Conservation (phyloP, 1,284 basidiomycete genomes). For the Spongispora temasekensis region DNA sequence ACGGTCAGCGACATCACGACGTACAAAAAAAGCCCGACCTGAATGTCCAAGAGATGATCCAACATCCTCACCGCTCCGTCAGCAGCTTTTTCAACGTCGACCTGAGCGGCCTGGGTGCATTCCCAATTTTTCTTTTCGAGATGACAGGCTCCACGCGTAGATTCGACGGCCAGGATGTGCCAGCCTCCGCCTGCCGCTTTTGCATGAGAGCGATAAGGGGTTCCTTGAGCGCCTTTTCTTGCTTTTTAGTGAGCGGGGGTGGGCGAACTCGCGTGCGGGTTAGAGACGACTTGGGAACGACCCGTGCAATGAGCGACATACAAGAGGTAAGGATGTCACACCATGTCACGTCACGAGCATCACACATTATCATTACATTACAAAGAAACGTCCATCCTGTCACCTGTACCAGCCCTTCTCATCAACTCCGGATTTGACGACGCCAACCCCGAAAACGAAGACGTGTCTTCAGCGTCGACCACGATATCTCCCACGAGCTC, state of each 20-base stretch:
- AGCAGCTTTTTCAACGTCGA: conserved; percentile 39
- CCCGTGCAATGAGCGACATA: conserved; percentile 39
- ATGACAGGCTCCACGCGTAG: conserved; percentile 47
- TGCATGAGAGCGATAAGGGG: conserved; percentile 43
- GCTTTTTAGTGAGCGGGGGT: conserved; percentile 33
- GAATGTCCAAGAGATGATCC: too few relatives aligned
- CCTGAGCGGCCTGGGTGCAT: conserved; percentile 37
- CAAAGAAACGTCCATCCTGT: conserved; percentile 18
- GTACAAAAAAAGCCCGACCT: too few relatives aligned
- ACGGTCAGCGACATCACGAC: too few relatives aligned
- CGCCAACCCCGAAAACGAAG: not conserved
- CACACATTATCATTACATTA: not conserved
- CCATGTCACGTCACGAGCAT: too few relatives aligned
- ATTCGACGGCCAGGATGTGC: conserved; percentile 42
- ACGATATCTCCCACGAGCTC: conserved; percentile 30
- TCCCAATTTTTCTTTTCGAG: conserved; percentile 39
- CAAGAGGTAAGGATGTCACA: too few relatives aligned
- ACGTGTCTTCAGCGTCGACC: conserved; percentile 13
- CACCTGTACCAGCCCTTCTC: not conserved
- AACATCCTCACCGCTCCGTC: conserved; percentile 37
- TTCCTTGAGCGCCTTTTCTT: conserved; percentile 34
- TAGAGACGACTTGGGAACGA: conserved; percentile 41
- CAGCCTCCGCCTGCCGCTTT: conserved; percentile 40
- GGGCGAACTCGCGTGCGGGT: conserved; percentile 26
- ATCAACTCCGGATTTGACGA: not conserved